Evolutionary conservation across 1,284 basidiomycete species (phyloP).

Genomic region (Ceratobasidium sp.): DNA sequence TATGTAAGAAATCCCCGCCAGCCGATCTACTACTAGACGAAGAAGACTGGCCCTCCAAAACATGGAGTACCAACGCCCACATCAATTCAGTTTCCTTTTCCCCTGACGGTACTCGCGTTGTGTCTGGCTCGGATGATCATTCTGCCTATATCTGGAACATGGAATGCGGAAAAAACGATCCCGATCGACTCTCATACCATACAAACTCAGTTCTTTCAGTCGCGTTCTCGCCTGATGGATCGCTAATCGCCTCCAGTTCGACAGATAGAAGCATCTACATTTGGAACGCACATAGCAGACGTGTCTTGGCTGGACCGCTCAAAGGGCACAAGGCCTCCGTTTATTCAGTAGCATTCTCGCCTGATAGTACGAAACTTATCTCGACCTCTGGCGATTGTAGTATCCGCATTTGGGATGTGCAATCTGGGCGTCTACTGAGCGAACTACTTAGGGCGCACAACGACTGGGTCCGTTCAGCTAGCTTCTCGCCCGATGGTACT

Average conservation of each 20-base stretch:
- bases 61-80: too few relatives aligned
- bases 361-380: constrained; percentile 27
- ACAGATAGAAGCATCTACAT: not conserved
- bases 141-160: constrained; percentile 16
- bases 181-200: not conserved
- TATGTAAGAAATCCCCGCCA: not conserved
- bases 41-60: too few relatives aligned
- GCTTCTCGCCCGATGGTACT: constrained; percentile 9
- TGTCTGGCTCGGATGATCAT: not conserved
- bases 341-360: constrained; percentile 18
- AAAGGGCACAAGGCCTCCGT: constrained; percentile 15
- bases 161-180: not conserved
- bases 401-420: constrained; percentile 36
- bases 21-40: not conserved
- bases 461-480: constrained; percentile 3
- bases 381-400: constrained; percentile 39
- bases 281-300: constrained; percentile 20
- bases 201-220: constrained; percentile 14
- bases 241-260: constrained; percentile 17
- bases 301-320: not conserved
- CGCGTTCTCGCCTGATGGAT: constrained; percentile 20
- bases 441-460: constrained; percentile 28
- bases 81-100: constrained; percentile 31
- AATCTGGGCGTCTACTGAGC: not conserved
- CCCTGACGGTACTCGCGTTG: not conserved